Base-by-base conservation (phyloP, 2,329 filamentous ascomycete species). In the Stachybotrys elegans region DNA sequence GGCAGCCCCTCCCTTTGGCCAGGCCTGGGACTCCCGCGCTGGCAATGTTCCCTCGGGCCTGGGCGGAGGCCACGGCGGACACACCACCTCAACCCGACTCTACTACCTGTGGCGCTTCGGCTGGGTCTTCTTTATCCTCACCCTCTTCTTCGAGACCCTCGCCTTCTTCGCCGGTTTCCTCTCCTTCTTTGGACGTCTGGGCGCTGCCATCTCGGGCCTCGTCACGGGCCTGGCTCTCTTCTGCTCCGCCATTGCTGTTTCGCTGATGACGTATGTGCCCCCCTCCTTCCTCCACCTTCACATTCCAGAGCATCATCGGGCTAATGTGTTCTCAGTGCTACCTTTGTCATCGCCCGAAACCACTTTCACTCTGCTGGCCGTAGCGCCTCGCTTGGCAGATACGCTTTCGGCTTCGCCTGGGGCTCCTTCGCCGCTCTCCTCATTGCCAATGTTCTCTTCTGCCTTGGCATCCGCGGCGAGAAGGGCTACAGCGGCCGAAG, bases 41-140 rank as follows among this genome's bases (percentile, higher is more conserved):
- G 34, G 52, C 3, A 65, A 66, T 32, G 72, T 66, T 0, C 78
- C 78, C 14, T 40, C 48, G 1, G 61, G 57, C 5, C 64, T 81
- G n/a, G 57, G 67, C 29, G 76, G 84, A 32, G 45, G 51, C 9
- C 73, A 81, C 53, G 79, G 70, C 47, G 67, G 68, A 47, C 51
- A 66, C 46, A 83, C 78, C 4, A 84, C 81, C 6, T 76, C 73
- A 49, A 62, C 50, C 19, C 67, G 69, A 51, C 95, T 83, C 73
- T 97, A 78, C 70, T 88, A 90, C 68, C 76, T 93, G 60, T 94
- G 89, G 70, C 81, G 92, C 32, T 95, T 96, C 71, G 86, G 88
- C 65, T 97, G 92, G 79, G 88, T 91, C 29, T 93, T 95, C 67
- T 87, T 87, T 70, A 72, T 97, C 45, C 84, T 97, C 52, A 81